Evolutionary conservation across 2,329 filamentous ascomycete species (phyloP).

Genomic region (Monosporascus sp.): DNA sequence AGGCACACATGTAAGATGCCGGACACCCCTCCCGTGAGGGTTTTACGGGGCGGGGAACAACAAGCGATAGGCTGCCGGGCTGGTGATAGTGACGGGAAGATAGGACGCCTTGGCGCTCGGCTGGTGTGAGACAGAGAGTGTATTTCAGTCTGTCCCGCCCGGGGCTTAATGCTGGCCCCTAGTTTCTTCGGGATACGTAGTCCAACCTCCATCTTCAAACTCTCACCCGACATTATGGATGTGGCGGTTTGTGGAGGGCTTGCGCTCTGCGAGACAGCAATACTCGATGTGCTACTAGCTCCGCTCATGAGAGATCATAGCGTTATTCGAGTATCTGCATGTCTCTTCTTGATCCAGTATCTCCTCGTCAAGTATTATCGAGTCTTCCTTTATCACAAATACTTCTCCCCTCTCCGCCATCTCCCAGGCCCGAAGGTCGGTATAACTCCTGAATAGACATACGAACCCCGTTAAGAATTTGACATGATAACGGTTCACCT

Average conservation of each 20-base stretch:
- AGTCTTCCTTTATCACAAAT: constrained; percentile 12
- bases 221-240: background rate
- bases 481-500: background rate
- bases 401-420: constrained; percentile 14
- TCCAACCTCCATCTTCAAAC: background rate
- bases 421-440: constrained; percentile 12
- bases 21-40: too few relatives aligned
- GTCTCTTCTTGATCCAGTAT: constrained; percentile 10
- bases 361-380: constrained; percentile 9
- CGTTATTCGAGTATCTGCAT: background rate
- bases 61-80: too few relatives aligned
- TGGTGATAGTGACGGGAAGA: too few relatives aligned
- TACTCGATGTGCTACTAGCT: background rate
- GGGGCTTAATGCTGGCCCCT: too few relatives aligned
- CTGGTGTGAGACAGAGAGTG: too few relatives aligned
- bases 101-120: too few relatives aligned
- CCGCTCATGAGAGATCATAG: background rate
- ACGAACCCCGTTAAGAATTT: too few relatives aligned
- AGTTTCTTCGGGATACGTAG: too few relatives aligned
- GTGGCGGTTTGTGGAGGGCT: background rate
- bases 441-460: background rate
- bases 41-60: too few relatives aligned
- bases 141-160: too few relatives aligned
- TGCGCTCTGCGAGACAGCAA: background rate
- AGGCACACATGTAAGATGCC: too few relatives aligned